phyloP scores from a whole-genome alignment of 2,329 filamentous ascomycete genomes.

The Aureobasidium sp. region DNA sequence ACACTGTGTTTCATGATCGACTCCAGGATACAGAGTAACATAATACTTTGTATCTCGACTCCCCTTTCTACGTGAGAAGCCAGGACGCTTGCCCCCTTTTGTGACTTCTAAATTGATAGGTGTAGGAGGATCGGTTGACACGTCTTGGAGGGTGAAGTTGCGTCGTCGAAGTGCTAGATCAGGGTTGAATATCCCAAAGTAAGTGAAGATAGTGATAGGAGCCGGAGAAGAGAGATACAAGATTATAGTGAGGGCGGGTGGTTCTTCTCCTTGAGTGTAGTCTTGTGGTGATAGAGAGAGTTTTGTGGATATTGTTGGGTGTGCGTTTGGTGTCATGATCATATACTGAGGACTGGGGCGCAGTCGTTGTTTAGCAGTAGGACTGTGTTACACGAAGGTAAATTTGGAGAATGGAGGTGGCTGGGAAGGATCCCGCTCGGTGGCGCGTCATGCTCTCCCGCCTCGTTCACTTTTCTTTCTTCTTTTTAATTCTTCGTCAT shows the following conservation, averaged over 20 bases:
- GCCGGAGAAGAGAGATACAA: background rate
- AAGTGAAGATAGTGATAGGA: background rate
- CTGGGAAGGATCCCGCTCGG: background rate
- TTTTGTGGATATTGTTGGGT: background rate
- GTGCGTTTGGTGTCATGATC: background rate
- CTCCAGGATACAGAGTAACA: background rate
- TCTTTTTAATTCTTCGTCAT: too few relatives aligned
- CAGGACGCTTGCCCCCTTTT: background rate
- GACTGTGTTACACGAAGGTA: too few relatives aligned
- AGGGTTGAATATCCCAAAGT: background rate
- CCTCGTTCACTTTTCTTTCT: too few relatives aligned
- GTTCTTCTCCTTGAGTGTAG: background rate
- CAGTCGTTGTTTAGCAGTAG: too few relatives aligned
- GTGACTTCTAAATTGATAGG: background rate
- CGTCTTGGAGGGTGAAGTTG: background rate
- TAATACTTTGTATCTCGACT: background rate
- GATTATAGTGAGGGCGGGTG: background rate
- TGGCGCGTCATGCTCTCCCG: constrained; percentile 1
- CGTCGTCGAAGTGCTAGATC: background rate
- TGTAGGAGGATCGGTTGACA: background rate
- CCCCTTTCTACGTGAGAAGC: background rate
- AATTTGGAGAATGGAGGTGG: background rate
- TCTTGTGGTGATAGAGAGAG: background rate
- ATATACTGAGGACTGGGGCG: too few relatives aligned
- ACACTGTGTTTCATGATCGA: background rate